Evolutionary conservation across 768 basidiomycete genomes (phyloP).

Genomic region (Mycena kentingensis): DNA sequence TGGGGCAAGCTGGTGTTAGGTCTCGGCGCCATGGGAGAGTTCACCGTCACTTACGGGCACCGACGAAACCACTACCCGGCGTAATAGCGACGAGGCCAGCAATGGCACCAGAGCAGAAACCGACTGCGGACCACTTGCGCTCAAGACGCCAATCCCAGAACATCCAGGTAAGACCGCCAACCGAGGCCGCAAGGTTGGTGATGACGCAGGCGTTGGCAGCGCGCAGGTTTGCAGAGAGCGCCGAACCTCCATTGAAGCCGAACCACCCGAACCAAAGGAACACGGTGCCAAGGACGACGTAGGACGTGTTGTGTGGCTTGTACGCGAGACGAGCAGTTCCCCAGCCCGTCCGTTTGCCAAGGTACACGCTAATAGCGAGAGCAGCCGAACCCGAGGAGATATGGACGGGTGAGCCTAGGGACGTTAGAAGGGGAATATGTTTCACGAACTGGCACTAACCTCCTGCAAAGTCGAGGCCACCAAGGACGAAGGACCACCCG

Average conservation of each 20-base stretch:
- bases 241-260: constrained; percentile 91
- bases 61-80: constrained; percentile 78
- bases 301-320: constrained; percentile 71
- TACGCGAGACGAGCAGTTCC: constrained; percentile 62
- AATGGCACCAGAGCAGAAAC: constrained; percentile 94
- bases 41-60: constrained; percentile 55
- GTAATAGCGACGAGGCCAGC: constrained; percentile 88
- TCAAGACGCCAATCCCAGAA: constrained; percentile 93
- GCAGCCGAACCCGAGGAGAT: constrained; percentile 69
- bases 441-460: too few relatives aligned
- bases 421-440: too few relatives aligned
- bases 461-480: constrained; percentile 70
- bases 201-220: constrained; percentile 89
- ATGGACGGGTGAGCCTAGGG: constrained; percentile 71
- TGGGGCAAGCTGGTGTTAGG: too few relatives aligned
- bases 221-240: constrained; percentile 84
- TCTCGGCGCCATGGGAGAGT: not conserved
- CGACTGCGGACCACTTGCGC: constrained; percentile 89
- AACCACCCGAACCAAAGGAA: constrained; percentile 72
- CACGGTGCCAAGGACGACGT: constrained; percentile 65
- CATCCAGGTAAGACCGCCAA: constrained; percentile 94
- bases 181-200: constrained; percentile 88
- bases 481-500: constrained; percentile 73
- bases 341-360: constrained; percentile 66
- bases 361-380: constrained; percentile 60